Evolutionary conservation across 2,329 filamentous ascomycete species (phyloP).

Genomic region (Helminthosporium solani): DNA sequence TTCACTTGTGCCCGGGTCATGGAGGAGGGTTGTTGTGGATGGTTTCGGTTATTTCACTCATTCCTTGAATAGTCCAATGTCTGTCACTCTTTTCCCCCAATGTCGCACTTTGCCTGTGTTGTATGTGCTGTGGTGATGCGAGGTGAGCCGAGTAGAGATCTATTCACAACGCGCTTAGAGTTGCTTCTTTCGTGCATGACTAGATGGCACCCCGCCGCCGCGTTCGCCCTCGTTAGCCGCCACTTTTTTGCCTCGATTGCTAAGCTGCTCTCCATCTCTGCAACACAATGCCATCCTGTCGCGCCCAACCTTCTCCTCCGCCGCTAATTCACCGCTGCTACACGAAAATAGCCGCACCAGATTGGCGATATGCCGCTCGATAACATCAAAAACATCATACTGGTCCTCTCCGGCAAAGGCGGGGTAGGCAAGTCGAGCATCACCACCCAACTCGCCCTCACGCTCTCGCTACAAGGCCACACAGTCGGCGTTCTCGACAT

Average conservation of each 20-base stretch:
- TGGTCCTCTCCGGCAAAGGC: slow-evolving; percentile 93
- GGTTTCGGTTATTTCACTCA: too few relatives aligned
- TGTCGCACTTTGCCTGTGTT: too few relatives aligned
- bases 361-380: slow-evolving; percentile 63
- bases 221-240: slow-evolving; percentile 26
- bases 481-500: slow-evolving; percentile 95
- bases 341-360: slow-evolving; percentile 13
- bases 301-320: neutral
- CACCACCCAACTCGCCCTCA: slow-evolving; percentile 93
- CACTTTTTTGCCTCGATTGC: slow-evolving; percentile 30
- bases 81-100: too few relatives aligned
- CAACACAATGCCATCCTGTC: slow-evolving; percentile 18
- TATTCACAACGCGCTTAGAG: neutral
- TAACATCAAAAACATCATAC: slow-evolving; percentile 74
- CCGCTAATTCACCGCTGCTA: neutral
- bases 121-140: too few relatives aligned
- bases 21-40: too few relatives aligned
- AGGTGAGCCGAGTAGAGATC: too few relatives aligned
- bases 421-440: slow-evolving; percentile 97
- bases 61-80: too few relatives aligned
- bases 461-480: slow-evolving; percentile 79
- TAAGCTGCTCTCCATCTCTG: slow-evolving; percentile 29
- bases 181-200: neutral
- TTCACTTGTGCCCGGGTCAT: too few relatives aligned
- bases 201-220: neutral